phyloP scores from a whole-genome alignment of 1,284 basidiomycete species.

The Acaromyces ingoldii region DNA sequence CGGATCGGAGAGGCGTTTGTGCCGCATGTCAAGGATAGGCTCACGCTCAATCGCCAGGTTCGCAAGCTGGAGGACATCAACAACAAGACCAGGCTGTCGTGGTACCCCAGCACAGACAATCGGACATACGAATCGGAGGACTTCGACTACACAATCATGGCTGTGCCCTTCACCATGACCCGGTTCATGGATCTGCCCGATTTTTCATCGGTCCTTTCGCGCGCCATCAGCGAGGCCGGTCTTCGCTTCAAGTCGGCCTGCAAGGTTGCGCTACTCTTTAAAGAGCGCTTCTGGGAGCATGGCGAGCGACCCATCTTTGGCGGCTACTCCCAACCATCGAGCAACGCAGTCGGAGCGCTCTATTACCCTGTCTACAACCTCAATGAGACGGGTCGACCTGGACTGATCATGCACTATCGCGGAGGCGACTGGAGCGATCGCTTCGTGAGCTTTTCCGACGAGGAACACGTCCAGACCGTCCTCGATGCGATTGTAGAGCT shows the following conservation, averaged over 20 bases:
- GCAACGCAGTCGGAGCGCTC: not conserved
- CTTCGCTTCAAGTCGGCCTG: constrained; percentile 26
- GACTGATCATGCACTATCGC: not conserved
- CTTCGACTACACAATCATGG: constrained; percentile 35
- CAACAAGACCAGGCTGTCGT: not conserved
- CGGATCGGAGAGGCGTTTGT: constrained; percentile 26
- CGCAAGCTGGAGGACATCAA: not conserved
- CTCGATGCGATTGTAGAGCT: constrained; percentile 22
- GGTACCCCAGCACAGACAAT: not conserved
- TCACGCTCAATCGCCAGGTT: not conserved
- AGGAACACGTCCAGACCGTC: constrained; percentile 11
- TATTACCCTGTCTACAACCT: constrained; percentile 1
- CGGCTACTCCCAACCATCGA: constrained; percentile 17
- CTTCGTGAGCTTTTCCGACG: not conserved
- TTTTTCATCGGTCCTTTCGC: not conserved
- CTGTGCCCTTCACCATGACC: constrained; percentile 30
- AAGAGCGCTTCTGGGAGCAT: constrained; percentile 41
- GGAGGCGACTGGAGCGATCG: not conserved
- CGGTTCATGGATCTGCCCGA: not conserved
- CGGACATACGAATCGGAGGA: not conserved
- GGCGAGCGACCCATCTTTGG: constrained; percentile 30
- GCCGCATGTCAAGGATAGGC: not conserved
- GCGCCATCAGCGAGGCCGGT: constrained; percentile 12
- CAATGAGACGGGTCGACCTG: not conserved
- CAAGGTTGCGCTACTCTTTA: constrained; percentile 34